These are phyloP conservation scores for Trypanosomatidae sp. DNA, from an alignment of 208 protist species.

Conservation along the genomic window DNA sequence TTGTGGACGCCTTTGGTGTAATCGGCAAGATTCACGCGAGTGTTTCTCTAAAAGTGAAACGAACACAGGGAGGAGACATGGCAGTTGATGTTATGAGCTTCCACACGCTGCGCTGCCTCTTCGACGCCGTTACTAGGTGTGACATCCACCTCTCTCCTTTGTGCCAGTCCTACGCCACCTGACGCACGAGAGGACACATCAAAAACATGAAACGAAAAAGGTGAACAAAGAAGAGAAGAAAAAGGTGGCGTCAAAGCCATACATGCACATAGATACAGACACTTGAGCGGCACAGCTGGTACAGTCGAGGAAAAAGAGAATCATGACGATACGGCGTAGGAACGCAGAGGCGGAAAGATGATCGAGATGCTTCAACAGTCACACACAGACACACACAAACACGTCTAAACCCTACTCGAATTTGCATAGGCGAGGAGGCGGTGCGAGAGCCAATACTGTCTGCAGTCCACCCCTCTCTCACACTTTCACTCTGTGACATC, in stretches of 20 bases:
- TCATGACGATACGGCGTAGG: background rate
- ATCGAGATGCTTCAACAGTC: background rate
- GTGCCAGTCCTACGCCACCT: background rate
- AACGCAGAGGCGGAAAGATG: background rate
- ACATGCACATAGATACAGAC: background rate
- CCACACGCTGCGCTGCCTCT: background rate
- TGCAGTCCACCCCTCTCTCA: background rate
- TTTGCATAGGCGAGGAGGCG: background rate
- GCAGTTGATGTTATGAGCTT: background rate
- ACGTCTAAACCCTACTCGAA: background rate
- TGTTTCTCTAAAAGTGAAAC: background rate
- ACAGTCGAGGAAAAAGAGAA: background rate
- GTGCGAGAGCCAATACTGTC: background rate
- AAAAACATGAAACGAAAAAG: conserved; percentile 1
- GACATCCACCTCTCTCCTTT: background rate
- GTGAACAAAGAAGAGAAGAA: background rate
- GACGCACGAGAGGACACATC: background rate
- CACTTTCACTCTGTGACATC: background rate
- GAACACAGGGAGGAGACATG: background rate
- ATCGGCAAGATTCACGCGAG: background rate
- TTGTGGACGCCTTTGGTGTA: background rate
- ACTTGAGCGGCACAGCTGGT: background rate
- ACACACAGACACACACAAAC: too few species aligned
- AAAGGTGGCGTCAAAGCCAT: background rate
- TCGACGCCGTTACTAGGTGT: background rate